phyloP scores from a whole-genome alignment of 2,329 filamentous ascomycete species.

The Elsinoe arachidis region DNA sequence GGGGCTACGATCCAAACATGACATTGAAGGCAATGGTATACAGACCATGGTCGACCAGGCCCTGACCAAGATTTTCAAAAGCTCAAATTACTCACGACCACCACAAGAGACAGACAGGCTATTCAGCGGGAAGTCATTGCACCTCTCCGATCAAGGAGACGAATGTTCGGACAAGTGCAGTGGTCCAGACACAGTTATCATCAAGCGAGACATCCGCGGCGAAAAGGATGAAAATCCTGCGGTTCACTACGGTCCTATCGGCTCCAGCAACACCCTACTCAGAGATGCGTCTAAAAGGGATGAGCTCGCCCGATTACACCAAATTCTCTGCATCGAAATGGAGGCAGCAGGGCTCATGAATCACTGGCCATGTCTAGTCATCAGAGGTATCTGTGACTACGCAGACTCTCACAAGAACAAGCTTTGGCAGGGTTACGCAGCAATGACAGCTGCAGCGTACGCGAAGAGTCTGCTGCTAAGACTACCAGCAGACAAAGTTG shows the following conservation, averaged over 20 bases:
- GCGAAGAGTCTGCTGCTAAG: background rate
- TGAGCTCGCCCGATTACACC: conserved; percentile 14
- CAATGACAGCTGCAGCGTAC: background rate
- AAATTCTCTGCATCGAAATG: conserved; percentile 12
- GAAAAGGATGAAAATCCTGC: background rate
- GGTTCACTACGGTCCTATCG: conserved; percentile 22
- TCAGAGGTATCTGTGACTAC: conserved; percentile 14
- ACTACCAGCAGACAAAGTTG: background rate
- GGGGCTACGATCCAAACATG: conserved; percentile 13
- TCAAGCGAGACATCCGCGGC: background rate
- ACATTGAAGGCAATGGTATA: background rate
- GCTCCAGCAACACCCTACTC: conserved; percentile 20
- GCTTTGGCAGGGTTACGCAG: conserved; percentile 10
- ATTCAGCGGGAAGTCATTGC: background rate
- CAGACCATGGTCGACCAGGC: background rate
- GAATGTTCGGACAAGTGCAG: too few relatives aligned
- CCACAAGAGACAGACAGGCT: background rate
- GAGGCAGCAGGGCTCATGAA: conserved; percentile 14
- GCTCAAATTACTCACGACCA: background rate
- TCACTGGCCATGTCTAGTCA: conserved; percentile 10
- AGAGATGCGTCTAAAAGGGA: conserved; percentile 16
- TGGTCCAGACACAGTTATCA: too few relatives aligned
- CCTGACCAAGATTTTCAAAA: background rate
- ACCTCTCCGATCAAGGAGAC: background rate
- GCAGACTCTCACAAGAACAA: conserved; percentile 14